Percentiles rank a stretch among this genome's conserved stretches.
phyloP scores from a whole-genome alignment of 2,329 filamentous ascomycete genomes.

The Talaromyces sp. region DNA sequence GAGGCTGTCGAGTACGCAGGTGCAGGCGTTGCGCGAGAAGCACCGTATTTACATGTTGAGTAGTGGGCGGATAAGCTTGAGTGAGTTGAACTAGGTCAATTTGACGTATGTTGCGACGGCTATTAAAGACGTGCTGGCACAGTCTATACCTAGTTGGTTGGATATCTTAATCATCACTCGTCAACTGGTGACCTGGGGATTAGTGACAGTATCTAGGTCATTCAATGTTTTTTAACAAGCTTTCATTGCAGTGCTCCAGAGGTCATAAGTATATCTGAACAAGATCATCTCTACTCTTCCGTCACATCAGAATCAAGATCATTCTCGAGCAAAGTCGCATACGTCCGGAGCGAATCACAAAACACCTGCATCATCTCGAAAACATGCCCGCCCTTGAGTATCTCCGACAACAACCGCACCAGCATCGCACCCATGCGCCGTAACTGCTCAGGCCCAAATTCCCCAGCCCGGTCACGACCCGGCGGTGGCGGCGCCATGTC shows the following conservation, averaged over 20 bases:
- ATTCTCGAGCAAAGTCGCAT: constrained; percentile 8
- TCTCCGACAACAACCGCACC: constrained; percentile 7
- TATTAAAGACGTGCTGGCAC: no score
- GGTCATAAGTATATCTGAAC: background rate
- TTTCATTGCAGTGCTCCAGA: background rate
- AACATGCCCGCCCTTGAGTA: constrained; percentile 5
- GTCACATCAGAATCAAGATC: constrained; percentile 6
- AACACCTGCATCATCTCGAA: constrained; percentile 8
- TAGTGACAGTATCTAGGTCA: background rate
- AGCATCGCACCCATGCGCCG: constrained; percentile 9
- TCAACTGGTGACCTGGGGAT: no score
- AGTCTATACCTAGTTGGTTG: no score
- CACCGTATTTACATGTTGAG: no score
- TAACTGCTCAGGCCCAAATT: constrained; percentile 6
- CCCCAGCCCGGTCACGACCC: background rate
- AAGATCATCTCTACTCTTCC: background rate
- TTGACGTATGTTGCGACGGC: no score
- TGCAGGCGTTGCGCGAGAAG: no score
- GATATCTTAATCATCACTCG: no score
- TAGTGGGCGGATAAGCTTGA: no score
- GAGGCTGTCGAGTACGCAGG: constrained; percentile 26
- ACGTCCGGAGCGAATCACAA: constrained; percentile 8
- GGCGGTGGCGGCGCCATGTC: constrained; percentile 1
- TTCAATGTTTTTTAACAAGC: background rate
- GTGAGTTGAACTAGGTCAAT: no score